Evolutionary conservation across 495 filamentous ascomycete species (phyloP), one percentile per base, ranked within the genome.

Genomic region (Aspergillus biplanus): DNA sequence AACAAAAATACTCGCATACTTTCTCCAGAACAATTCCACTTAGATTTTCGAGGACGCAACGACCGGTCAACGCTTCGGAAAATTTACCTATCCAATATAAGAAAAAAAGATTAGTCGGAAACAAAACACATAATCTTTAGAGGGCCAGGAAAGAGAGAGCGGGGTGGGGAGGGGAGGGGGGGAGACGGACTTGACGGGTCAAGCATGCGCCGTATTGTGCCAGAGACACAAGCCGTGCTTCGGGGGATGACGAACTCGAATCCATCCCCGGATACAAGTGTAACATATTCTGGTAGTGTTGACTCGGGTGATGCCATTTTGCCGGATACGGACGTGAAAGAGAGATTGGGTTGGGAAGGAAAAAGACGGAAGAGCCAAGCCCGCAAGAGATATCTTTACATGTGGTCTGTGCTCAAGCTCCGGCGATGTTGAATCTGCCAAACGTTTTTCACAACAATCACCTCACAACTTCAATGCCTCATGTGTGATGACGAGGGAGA

Each of bases 1-100:
- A 97, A 65, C 91, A 90, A 63, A 96, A 90, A 76, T 97, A 97
- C 78, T 97, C 91, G 73, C 87, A 92, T 42, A 97, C 89, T 75
- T 93, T 94, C 71, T 96, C 93, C 4, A 99, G 85, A 32, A 97
- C 86, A 15, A 89, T 69, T 50, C 88, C 92, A 71, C 92, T 97
- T 66, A 96, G 87, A 58, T 90, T 91, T 50, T 85, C 83, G 21
- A 97, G 85, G 0, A 72, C 71, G 67, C 90, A 92, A 27, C 86
- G 80, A 21, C 87, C 90, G 2, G 83, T 85, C 9, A 78, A 69
- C 0, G 89, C 83, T 77, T 97, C 93, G 11, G 77, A 67, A 75
- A 96, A 96, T 55, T 82, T 84, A 70, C 82, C 90, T 93, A 68
- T 42, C 52, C 6, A 13, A 46, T 13, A 58, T 52, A 27, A 44